Percentiles rank a stretch among this genome's conserved stretches.
phyloP scores from a whole-genome alignment of 1,139 yeast species.

The Pichia sp. region DNA sequence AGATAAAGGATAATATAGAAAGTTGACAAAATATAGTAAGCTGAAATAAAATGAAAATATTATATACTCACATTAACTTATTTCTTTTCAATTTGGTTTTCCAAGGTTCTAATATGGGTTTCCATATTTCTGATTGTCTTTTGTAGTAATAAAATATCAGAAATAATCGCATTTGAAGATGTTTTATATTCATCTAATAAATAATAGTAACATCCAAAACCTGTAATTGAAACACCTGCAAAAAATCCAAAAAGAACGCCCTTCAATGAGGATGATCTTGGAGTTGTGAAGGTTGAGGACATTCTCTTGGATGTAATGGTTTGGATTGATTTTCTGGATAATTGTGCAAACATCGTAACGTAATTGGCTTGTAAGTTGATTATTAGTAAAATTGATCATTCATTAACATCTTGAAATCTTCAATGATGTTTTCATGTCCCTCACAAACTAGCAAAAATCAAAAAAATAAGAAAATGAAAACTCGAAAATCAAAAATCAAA shows the following conservation, averaged over 20 bases:
- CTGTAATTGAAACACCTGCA: conserved; percentile 68
- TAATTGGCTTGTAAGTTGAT: neutral
- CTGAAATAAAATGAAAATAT: neutral
- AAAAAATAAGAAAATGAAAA: neutral
- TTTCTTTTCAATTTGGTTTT: conserved; percentile 10
- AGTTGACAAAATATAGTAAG: neutral
- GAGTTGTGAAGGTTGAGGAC: conserved; percentile 21
- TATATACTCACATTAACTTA: neutral
- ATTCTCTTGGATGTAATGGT: conserved; percentile 13
- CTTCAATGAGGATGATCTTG: conserved; percentile 36
- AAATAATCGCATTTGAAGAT: conserved; percentile 64
- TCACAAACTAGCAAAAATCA: neutral
- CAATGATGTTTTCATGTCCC: neutral
- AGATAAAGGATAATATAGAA: neutral
- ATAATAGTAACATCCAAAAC: conserved; percentile 71
- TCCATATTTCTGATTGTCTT: conserved; percentile 63
- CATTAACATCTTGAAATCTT: neutral
- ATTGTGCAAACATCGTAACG: conserved; percentile 16
- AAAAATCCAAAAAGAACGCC: conserved; percentile 73
- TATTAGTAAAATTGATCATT: neutral
- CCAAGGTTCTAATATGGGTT: conserved; percentile 41
- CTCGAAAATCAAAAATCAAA: neutral
- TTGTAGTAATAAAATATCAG: conserved; percentile 69
- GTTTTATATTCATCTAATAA: conserved; percentile 70
- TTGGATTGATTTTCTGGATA: conserved; percentile 12